phyloP scores from a whole-genome alignment of 257 asterid genomes.

The Voacanga thouarsii region DNA sequence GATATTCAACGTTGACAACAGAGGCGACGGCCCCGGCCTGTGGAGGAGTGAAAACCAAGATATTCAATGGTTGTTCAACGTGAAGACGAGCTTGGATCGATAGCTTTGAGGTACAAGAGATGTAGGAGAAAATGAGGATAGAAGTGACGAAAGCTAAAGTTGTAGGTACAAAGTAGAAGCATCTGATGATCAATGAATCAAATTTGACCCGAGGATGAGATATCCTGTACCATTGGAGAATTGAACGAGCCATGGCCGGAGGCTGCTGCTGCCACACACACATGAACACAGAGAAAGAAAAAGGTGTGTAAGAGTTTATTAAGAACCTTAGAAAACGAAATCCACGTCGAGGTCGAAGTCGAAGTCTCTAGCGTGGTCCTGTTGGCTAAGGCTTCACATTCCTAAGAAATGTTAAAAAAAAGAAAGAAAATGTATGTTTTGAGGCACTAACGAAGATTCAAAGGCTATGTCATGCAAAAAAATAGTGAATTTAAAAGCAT shows the following conservation, averaged over 20 bases:
- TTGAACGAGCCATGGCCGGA: slow-evolving; percentile 5
- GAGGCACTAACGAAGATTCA: no score
- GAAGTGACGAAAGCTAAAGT: slow-evolving; percentile 36
- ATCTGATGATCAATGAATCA: slow-evolving; percentile 10
- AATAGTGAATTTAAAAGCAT: background rate
- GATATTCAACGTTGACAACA: background rate
- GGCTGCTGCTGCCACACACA: background rate
- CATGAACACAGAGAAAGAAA: background rate
- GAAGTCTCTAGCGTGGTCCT: no score
- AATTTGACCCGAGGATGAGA: slow-evolving; percentile 11
- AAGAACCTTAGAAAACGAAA: no score
- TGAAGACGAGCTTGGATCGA: slow-evolving; percentile 23
- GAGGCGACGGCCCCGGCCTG: background rate
- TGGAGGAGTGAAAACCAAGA: slow-evolving; percentile 10
- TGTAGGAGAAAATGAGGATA: slow-evolving; percentile 25
- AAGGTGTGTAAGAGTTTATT: no score
- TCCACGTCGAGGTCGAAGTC: no score
- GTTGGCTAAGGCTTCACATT: no score
- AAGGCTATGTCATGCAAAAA: background rate
- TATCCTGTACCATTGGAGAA: background rate
- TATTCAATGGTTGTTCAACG: slow-evolving; percentile 9
- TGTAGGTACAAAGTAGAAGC: slow-evolving; percentile 24
- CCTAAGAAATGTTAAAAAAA: background rate
- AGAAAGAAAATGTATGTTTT: background rate
- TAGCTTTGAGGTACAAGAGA: slow-evolving; percentile 29